These are phyloP conservation scores for Quambalaria eucalypti DNA, from an alignment of 1,284 basidiomycete genomes.

Conservation along the genomic window DNA sequence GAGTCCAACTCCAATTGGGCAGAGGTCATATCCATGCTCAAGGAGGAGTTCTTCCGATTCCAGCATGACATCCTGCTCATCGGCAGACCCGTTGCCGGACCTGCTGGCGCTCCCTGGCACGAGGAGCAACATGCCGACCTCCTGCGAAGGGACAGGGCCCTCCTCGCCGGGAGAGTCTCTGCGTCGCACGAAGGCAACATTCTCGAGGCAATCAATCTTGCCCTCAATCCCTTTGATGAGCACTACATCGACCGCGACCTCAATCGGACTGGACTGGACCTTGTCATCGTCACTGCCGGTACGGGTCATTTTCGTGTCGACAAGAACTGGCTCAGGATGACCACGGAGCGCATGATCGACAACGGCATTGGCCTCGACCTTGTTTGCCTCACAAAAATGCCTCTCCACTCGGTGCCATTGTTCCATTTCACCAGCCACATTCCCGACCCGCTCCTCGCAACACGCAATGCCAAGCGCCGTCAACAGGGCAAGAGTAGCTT, in stretches of 20 bases:
- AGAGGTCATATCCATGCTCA: conserved; percentile 72
- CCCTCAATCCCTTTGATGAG: conserved; percentile 82
- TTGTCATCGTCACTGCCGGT: conserved; percentile 82
- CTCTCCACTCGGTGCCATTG: conserved; percentile 66
- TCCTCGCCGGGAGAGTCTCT: conserved; percentile 58
- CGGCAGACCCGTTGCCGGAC: conserved; percentile 25
- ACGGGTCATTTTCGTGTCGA: conserved; percentile 88
- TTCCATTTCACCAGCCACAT: conserved; percentile 39
- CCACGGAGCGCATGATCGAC: conserved; percentile 89
- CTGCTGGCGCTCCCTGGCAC: conserved; percentile 19
- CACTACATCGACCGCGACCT: conserved; percentile 94
- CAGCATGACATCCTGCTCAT: conserved; percentile 44
- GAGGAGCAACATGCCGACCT: conserved; percentile 30
- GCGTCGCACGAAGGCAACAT: conserved; percentile 90
- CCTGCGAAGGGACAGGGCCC: conserved; percentile 26
- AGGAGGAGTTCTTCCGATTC: conserved; percentile 55
- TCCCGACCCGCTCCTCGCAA: conserved; percentile 2
- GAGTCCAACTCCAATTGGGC: conserved; percentile 82
- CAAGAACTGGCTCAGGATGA: conserved; percentile 78
- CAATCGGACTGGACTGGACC: conserved; percentile 77
- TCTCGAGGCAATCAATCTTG: conserved; percentile 86
- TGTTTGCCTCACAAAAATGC: conserved; percentile 81
- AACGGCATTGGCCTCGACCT: conserved; percentile 86
- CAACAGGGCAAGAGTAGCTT: background rate
- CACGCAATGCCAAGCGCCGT: background rate